These are phyloP conservation scores for Podaxis sp. DNA, from an alignment of 768 basidiomycete genomes.

Conservation along the genomic window DNA sequence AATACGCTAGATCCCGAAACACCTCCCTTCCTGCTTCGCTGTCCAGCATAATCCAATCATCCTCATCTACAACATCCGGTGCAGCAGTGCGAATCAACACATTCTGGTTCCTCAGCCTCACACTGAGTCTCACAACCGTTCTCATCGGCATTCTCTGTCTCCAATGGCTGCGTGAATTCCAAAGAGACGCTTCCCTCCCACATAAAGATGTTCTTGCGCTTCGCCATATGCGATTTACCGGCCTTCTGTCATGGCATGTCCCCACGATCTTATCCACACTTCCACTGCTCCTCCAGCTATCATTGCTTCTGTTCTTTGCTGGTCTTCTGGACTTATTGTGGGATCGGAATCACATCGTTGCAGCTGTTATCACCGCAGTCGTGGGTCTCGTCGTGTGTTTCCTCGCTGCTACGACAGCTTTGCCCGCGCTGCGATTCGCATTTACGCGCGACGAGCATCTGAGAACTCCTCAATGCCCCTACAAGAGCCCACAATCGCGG, in stretches of 20 bases:
- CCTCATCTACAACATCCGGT: not conserved
- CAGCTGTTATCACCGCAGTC: constrained; percentile 8
- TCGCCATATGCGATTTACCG: constrained; percentile 18
- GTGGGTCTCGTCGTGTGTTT: constrained; percentile 13
- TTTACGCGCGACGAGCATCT: constrained; percentile 24
- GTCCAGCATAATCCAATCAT: not conserved
- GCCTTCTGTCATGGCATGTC: constrained; percentile 14
- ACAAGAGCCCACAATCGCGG: constrained; percentile 34
- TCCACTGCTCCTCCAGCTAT: constrained; percentile 17
- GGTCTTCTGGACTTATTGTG: constrained; percentile 18
- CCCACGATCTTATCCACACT: constrained; percentile 16
- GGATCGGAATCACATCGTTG: constrained; percentile 13
- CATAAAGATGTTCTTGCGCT: constrained; percentile 17
- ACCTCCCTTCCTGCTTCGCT: not conserved
- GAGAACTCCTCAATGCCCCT: constrained; percentile 27
- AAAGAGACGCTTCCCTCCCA: constrained; percentile 14
- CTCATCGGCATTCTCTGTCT: constrained; percentile 18
- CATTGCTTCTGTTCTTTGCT: constrained; percentile 16
- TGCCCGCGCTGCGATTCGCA: constrained; percentile 27
- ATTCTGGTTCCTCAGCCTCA: constrained; percentile 18
- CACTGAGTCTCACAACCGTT: constrained; percentile 17
- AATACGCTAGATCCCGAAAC: constrained; percentile 9
- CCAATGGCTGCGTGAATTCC: constrained; percentile 19
- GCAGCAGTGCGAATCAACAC: constrained; percentile 16
- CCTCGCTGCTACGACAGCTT: constrained; percentile 21